These are phyloP conservation scores for Obba rivulosa DNA, from an alignment of 768 basidiomycete species.

Conservation along the genomic window DNA sequence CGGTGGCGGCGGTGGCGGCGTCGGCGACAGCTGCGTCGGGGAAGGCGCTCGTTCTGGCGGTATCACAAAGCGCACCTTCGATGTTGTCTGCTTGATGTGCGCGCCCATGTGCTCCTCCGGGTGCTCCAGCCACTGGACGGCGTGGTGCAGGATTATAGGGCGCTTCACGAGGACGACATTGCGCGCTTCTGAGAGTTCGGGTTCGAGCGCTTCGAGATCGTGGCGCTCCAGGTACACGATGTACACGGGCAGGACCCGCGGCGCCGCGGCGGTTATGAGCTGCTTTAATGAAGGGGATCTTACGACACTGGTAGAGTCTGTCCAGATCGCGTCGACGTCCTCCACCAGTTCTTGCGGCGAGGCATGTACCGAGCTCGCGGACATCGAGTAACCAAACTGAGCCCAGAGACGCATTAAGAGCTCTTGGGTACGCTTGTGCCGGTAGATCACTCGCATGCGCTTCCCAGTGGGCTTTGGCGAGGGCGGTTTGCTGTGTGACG, in stretches of 20 bases:
- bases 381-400: conserved; percentile 11
- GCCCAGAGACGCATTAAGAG: conserved; percentile 17
- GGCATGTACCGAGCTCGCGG: background rate
- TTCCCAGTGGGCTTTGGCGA: conserved; percentile 6
- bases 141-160: conserved; percentile 20
- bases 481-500: background rate
- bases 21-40: background rate
- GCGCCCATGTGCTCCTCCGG: conserved; percentile 15
- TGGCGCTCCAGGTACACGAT: conserved; percentile 16
- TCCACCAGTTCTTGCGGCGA: conserved; percentile 9
- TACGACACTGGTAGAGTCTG: conserved; percentile 18
- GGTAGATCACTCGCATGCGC: conserved; percentile 18
- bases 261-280: conserved; percentile 6
- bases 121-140: conserved; percentile 15
- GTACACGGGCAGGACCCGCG: conserved; percentile 10
- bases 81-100: conserved; percentile 7
- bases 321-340: conserved; percentile 19
- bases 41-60: background rate
- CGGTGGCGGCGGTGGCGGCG: background rate
- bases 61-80: conserved; percentile 18
- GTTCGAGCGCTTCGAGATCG: conserved; percentile 18
- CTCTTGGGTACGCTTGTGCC: conserved; percentile 16
- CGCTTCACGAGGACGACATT: conserved; percentile 24
- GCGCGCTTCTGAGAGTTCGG: conserved; percentile 11
- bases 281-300: conserved; percentile 10